phyloP scores from a whole-genome alignment of 2,329 filamentous ascomycete genomes.

The Helotiales sp. region DNA sequence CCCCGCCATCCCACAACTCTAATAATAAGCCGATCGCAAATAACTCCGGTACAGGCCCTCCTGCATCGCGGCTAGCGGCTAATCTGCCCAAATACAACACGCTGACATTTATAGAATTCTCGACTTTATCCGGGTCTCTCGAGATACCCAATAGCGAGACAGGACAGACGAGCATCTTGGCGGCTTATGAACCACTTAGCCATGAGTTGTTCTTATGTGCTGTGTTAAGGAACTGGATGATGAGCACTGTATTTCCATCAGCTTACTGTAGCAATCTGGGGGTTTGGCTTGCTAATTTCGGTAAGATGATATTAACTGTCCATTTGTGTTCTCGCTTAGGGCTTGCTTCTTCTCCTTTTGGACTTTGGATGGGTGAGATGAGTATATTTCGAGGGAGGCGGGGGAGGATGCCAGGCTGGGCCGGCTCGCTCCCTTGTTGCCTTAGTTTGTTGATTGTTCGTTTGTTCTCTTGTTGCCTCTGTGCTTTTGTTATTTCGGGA shows the following conservation, averaged over 20 bases:
- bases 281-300: background rate
- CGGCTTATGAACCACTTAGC: background rate
- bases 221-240: background rate
- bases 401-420: background rate
- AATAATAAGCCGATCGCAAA: constrained; percentile 6
- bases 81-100: background rate
- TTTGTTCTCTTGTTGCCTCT: background rate
- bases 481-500: background rate
- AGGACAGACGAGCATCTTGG: background rate
- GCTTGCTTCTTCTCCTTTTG: background rate
- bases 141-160: background rate
- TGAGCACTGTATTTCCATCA: background rate
- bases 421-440: background rate
- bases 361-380: background rate
- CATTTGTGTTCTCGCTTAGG: background rate
- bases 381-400: background rate
- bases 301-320: background rate
- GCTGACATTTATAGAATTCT: background rate
- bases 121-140: background rate
- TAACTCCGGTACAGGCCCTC: too few species aligned
- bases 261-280: background rate
- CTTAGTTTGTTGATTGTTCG: too few species aligned
- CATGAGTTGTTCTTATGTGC: background rate
- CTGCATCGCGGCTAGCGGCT: constrained; percentile 1
- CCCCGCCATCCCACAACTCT: background rate